A percentile compares a stretch with the other conserved stretches of the same genome.
Evolutionary conservation across 2,329 filamentous ascomycete genomes (phyloP).

Genomic region (Diaporthe nobilis): DNA sequence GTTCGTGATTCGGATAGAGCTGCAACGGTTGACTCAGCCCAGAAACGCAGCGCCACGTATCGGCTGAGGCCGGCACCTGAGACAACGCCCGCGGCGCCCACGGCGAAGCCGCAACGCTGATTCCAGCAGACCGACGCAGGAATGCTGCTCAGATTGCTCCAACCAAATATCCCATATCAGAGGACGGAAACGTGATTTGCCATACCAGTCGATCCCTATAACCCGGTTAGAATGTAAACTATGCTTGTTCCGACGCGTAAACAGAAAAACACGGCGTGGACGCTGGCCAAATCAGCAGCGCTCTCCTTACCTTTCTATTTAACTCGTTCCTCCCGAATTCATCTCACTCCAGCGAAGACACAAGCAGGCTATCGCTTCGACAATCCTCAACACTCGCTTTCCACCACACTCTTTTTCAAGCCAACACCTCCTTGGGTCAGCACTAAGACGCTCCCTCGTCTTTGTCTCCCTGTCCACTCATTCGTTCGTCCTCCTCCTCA

Average conservation of each 20-base stretch:
- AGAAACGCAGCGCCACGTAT: conserved; percentile 21
- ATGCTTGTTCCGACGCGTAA: conserved; percentile 24
- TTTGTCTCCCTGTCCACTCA: conserved; percentile 34
- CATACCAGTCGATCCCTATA: background rate
- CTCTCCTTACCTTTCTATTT: conserved; percentile 36
- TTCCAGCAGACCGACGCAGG: conserved; percentile 19
- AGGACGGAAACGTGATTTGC: conserved; percentile 25
- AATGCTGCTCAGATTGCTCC: conserved; percentile 29
- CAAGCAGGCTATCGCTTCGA: conserved; percentile 25
- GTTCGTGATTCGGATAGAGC: background rate
- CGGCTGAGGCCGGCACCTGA: conserved; percentile 23
- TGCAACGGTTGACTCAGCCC: conserved; percentile 26
- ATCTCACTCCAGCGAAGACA: conserved; percentile 7
- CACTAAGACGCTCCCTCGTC: conserved; percentile 21
- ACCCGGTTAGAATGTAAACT: conserved; percentile 27
- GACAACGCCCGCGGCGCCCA: conserved; percentile 15
- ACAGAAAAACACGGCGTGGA: conserved; percentile 20
- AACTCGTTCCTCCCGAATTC: conserved; percentile 25
- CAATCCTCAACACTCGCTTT: conserved; percentile 23
- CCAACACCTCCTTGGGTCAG: conserved; percentile 24
- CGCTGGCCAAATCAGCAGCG: background rate
- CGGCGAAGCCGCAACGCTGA: background rate
- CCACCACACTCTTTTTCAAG: conserved; percentile 28
- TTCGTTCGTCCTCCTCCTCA: background rate
- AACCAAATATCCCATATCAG: background rate